Evolutionary conservation across 352 stramenopile genomes (phyloP).

Genomic region (Phytophthora tubulina): DNA sequence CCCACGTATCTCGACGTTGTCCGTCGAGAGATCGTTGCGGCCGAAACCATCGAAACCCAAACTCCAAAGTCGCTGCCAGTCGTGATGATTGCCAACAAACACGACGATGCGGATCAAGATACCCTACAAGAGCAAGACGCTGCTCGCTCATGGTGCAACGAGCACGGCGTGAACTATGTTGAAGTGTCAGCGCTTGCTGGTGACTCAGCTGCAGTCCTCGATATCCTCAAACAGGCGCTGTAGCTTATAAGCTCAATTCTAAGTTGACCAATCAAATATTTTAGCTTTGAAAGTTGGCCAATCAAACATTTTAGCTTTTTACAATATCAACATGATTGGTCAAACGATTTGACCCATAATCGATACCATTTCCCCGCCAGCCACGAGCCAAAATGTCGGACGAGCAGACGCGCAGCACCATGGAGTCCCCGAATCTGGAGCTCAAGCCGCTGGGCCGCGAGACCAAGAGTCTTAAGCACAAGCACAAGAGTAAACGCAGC

Average conservation of each 20-base stretch:
- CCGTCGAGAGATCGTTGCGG: conserved; percentile 17
- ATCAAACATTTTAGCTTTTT: no score
- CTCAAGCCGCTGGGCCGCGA: conserved; percentile 67
- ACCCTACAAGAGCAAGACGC: conserved; percentile 13
- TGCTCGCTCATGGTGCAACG: conserved; percentile 29
- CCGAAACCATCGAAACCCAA: conserved; percentile 7
- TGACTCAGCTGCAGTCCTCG: conserved; percentile 15
- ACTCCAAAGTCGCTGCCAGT: conserved; percentile 17
- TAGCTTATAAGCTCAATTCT: background rate
- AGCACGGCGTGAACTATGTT: conserved; percentile 22
- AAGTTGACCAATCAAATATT: background rate
- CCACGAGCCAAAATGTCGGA: conserved; percentile 38
- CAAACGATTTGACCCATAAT: no score
- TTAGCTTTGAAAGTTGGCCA: background rate
- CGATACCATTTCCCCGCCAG: background rate
- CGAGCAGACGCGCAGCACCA: conserved; percentile 26
- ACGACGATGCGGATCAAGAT: conserved; percentile 17
- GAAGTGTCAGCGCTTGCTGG: conserved; percentile 28
- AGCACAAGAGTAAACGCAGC: conserved; percentile 75
- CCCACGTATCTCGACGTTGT: conserved; percentile 37
- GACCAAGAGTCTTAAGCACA: conserved; percentile 85
- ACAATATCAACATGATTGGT: no score
- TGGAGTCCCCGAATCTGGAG: conserved; percentile 54
- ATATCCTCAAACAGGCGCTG: conserved; percentile 34
- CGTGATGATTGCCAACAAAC: conserved; percentile 45